Conservation (phyloP, 2,329 filamentous ascomycete genomes). For the Aspergillus fumigatiaffinis region DNA sequence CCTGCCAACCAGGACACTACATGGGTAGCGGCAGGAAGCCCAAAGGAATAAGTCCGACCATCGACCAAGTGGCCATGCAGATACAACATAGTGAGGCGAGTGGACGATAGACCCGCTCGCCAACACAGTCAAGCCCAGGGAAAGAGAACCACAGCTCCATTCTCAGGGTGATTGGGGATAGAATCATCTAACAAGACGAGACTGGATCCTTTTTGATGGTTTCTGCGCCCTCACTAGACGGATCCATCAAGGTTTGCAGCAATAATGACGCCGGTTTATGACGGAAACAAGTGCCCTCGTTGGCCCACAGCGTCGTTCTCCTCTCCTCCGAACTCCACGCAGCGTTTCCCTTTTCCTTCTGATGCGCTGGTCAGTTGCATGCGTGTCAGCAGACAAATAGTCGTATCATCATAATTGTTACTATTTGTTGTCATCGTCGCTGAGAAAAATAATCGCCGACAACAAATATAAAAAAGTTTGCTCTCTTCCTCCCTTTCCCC, state of each 20-base stretch:
- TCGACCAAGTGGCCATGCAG: slow-evolving; percentile 25
- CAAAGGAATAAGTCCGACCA: slow-evolving; percentile 8
- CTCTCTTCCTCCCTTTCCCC: not conserved
- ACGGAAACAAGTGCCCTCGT: not conserved
- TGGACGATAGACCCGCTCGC: slow-evolving; percentile 21
- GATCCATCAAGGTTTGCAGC: not conserved
- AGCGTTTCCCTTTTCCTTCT: slow-evolving; percentile 6
- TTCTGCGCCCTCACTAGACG: not conserved
- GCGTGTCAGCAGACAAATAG: slow-evolving; percentile 11
- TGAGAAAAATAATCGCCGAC: not conserved
- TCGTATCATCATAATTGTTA: not conserved
- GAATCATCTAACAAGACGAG: not conserved
- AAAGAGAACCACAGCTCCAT: not conserved
- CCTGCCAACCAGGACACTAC: slow-evolving; percentile 6
- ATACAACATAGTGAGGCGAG: slow-evolving; percentile 17
- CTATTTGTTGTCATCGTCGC: slow-evolving; percentile 1
- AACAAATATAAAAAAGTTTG: slow-evolving; percentile 9
- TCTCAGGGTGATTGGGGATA: slow-evolving; percentile 3
- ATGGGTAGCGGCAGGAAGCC: slow-evolving; percentile 12
- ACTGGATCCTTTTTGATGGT: not conserved
- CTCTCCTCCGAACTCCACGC: slow-evolving; percentile 11
- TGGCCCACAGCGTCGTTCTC: not conserved
- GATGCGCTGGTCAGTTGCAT: slow-evolving; percentile 22
- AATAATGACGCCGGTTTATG: not conserved
- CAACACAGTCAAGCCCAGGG: slow-evolving; percentile 12